phyloP scores from a whole-genome alignment of 495 filamentous ascomycete species.

The Daldinia vernicosa region DNA sequence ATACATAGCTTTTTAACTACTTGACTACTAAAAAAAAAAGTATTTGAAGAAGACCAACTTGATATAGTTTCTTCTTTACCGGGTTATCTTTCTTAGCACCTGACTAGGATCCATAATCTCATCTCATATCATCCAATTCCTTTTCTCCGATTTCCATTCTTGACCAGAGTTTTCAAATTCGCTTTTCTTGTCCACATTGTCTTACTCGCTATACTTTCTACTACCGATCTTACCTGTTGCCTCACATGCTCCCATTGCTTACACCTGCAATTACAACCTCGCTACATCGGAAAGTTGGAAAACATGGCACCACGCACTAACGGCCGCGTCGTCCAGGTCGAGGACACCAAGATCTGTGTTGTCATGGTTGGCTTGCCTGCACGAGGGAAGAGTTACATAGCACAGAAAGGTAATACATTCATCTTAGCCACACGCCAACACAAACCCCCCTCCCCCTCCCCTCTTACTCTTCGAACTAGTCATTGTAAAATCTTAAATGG shows the following conservation, averaged over 20 bases:
- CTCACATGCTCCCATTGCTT: conserved; percentile 34
- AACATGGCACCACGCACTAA: conserved; percentile 58
- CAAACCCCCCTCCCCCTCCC: neutral
- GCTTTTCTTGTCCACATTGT: neutral
- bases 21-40: neutral
- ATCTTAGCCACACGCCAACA: conserved; percentile 3
- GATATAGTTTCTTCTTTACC: neutral
- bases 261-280: conserved; percentile 6
- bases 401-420: conserved; percentile 79
- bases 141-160: conserved; percentile 2
- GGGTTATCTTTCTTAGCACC: neutral
- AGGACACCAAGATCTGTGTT: conserved; percentile 96
- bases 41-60: neutral
- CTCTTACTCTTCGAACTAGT: neutral
- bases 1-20: neutral
- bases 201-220: neutral
- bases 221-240: conserved; percentile 8
- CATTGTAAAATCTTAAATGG: conserved; percentile 9
- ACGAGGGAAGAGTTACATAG: conserved; percentile 95
- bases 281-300: conserved; percentile 36
- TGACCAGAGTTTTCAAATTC: neutral
- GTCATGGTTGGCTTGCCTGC: conserved; percentile 98
- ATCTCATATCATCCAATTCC: conserved; percentile 10
- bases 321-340: conserved; percentile 72
- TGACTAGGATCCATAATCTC: neutral